Evolutionary conservation across 2,329 filamentous ascomycete species (phyloP), one percentile per base, ranked within the genome.

Genomic region (Penicillium aurantiogriseum): DNA sequence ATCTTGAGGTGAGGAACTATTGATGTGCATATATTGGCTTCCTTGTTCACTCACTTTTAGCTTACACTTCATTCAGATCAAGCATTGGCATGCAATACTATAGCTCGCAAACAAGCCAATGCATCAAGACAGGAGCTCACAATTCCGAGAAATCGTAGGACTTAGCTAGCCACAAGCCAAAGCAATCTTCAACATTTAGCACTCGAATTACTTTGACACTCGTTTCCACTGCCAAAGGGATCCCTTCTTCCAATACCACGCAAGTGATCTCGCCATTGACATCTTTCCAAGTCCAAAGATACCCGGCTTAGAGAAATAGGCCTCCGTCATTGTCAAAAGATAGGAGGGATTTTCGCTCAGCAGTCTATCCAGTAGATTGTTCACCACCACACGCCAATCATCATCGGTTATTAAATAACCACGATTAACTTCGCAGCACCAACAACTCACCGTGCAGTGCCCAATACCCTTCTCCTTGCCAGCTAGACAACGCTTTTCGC

Each of bases 211-310:
- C 15, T 25, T 48, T 1, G 17, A 35, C 0, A 5, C 45, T 48
- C 45, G 17, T 36, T 48, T 36, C 31, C 15, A 48, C 45, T 25
- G 45, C 31, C 15, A n/a, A n/a, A 23, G 3, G 7, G 8, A 33
- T 15, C 1, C 15, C 5, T 33, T 48, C 21, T 48, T 36, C 31
- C 9, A 36, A 21, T 48, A 27, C 15, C 21, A 36, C 4, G 9
- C 31, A n/a, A 48, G 7, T 25, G 21, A 35, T 48, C 31, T 36
- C 15, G n/a, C 9, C 8, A 25, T 36, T 21, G 15, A 25, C 29
- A 48, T 35, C 15, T 35, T 48, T 48, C 45, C 45, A 17, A 48
- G 31, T 8, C 45, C 45, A 11, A 48, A 48, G 19, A 48, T 10
- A 11, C 29, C 45, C 9, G 45, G 45, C 15, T 36, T 35, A 21